A percentile compares a stretch with the other conserved stretches of the same genome.
Evolutionary conservation across 257 asterid genomes (phyloP).

Genomic region (Nicotiana sylvestris): DNA sequence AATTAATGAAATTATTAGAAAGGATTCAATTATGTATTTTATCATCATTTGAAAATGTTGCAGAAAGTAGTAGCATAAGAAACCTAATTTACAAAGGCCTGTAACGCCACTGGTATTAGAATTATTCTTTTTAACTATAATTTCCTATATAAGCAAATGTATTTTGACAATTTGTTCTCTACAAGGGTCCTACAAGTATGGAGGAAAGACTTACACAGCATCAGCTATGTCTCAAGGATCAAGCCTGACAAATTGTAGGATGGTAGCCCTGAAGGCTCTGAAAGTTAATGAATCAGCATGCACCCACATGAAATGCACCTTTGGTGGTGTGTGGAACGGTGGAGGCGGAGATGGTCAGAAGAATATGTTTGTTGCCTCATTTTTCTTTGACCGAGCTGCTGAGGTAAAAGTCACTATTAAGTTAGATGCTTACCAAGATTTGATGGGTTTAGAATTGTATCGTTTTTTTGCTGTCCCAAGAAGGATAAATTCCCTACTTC

Average conservation of each 20-base stretch:
- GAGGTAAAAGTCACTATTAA: slow-evolving; percentile 49
- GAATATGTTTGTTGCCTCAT: slow-evolving; percentile 90
- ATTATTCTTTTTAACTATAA: not conserved
- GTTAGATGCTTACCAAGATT: slow-evolving; percentile 7
- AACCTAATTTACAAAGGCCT: not conserved
- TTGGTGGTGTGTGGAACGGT: slow-evolving; percentile 97
- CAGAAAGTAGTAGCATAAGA: not conserved
- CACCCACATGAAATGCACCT: slow-evolving; percentile 95
- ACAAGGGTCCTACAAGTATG: slow-evolving; percentile 78
- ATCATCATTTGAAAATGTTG: not conserved
- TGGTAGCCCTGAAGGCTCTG: slow-evolving; percentile 62
- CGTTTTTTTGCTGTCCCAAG: not conserved
- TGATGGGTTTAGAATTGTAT: not conserved
- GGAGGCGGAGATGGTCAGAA: slow-evolving; percentile 98
- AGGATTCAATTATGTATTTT: not conserved
- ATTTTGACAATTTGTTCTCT: slow-evolving; percentile 7
- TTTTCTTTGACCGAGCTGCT: slow-evolving; percentile 92
- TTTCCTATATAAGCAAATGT: not conserved
- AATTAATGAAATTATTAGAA: not conserved
- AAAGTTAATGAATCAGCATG: slow-evolving; percentile 77
- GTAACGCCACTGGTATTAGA: not conserved
- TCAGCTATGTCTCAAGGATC: slow-evolving; percentile 73
- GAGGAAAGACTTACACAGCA: slow-evolving; percentile 50
- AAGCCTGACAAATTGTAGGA: slow-evolving; percentile 68
- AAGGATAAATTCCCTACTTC: not conserved